Evolutionary conservation across 164 flowering plant genomes (phyloP), one percentile per base, ranked within the genome.

Genomic region (Sextonia rubra): DNA sequence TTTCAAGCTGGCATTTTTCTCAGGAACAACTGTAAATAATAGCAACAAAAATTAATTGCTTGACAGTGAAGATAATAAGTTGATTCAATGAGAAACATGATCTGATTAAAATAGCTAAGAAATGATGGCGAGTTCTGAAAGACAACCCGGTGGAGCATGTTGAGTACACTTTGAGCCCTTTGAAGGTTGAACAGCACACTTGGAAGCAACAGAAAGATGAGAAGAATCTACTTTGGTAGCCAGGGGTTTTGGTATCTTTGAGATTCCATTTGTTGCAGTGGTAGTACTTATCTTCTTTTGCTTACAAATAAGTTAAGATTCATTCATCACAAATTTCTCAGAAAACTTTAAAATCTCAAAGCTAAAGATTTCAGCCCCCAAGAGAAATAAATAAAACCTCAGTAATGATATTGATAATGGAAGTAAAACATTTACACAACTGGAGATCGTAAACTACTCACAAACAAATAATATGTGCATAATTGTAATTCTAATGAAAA

Each of bases 221-320:
- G 74, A 62, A 29, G 81, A 58, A 66, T 76, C 84, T 58, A 79
- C 60, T 76, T 80, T 89, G 60, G 79, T 22, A 70, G 56, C 80
- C 3, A 85, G 79, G 64, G 74, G 26, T 73, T 80, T 90, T n/a
- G 85, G 83, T 47, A 85, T 48, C 48, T 84, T 87, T 32, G 80
- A 70, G 15, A 77, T 48, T 64, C 61, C 73, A 73, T 72, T 83
- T 47, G 69, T 60, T 65, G 74, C 73, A 70, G 61, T 86, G n/a
- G 75, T 24, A 74, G 64, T 85, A 25, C 80, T 77, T 66, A 87
- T 84, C 81, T 83, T 89, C 82, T 86, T 91, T 65, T 86, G 78
- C 69, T 91, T 95, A 77, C 56, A 73, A 25, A 66, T 29, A 29
- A 60, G 88, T 91, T 82, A 95, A 90, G 91, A 82, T 9, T 56